A percentile compares a stretch with the other conserved stretches of the same genome.
These are phyloP conservation scores for Leccinum subspadiceum DNA, from an alignment of 1,284 basidiomycete species.

Conservation along the genomic window DNA sequence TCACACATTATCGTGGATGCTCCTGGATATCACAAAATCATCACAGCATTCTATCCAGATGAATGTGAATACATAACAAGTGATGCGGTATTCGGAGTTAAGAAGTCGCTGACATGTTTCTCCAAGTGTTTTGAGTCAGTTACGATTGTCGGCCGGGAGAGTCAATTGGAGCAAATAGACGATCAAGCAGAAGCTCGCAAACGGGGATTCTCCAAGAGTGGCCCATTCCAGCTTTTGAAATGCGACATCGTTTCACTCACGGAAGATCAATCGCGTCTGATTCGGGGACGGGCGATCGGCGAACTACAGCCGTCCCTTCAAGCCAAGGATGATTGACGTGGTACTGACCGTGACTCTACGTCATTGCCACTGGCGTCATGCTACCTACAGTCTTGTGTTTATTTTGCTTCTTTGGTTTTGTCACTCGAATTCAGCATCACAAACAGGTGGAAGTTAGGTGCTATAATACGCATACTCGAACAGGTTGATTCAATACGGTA, in stretches of 20 bases:
- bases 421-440: not conserved
- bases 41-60: too few relatives aligned
- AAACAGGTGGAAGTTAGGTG: not conserved
- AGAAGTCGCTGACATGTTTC: slow-evolving; percentile 49
- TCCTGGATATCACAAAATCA: too few relatives aligned
- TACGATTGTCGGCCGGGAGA: slow-evolving; percentile 34
- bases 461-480: not conserved
- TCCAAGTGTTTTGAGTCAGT: slow-evolving; percentile 1
- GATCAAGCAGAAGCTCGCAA: slow-evolving; percentile 55
- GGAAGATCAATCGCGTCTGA: slow-evolving; percentile 28
- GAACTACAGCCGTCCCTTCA: slow-evolving; percentile 5
- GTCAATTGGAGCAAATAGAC: slow-evolving; percentile 41
- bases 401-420: not conserved
- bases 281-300: slow-evolving; percentile 4
- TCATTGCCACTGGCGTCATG: too few relatives aligned
- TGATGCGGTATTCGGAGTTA: slow-evolving; percentile 81
- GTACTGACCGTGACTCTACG: not conserved
- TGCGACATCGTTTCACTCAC: slow-evolving; percentile 62
- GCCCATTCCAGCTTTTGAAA: slow-evolving; percentile 60
- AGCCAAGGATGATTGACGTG: slow-evolving; percentile 3
- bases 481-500: not conserved
- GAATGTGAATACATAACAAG: too few relatives aligned
- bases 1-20: slow-evolving; percentile 57
- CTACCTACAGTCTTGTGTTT: too few relatives aligned
- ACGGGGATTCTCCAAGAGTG: slow-evolving; percentile 60